Evolutionary conservation across 257 asterid genomes (phyloP).

Genomic region (Ilex aquifolium): DNA sequence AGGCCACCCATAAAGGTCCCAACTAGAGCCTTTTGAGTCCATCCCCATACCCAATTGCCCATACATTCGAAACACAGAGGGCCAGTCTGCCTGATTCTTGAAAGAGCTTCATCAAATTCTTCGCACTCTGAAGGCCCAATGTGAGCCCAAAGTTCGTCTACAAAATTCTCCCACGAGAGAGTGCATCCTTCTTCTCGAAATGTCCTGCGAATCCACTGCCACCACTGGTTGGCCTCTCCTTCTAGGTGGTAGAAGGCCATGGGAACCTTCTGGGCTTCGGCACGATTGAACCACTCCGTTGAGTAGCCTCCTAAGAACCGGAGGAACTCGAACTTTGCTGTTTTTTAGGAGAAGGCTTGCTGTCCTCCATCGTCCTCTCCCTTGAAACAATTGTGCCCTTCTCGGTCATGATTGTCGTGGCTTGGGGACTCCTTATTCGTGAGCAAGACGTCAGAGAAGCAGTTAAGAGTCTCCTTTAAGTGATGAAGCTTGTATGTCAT

Average conservation of each 20-base stretch:
- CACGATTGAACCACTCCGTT: not conserved
- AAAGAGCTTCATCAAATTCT: not conserved
- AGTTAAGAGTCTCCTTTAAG: too few relatives aligned
- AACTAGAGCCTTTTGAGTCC: not conserved
- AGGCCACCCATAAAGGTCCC: not conserved
- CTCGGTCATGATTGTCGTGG: too few relatives aligned
- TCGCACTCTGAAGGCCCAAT: not conserved
- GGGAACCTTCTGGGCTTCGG: not conserved
- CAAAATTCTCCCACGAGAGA: not conserved
- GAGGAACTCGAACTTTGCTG: not conserved
- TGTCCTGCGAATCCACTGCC: not conserved
- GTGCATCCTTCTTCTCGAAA: not conserved
- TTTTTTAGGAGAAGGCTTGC: too few relatives aligned
- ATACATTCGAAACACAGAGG: not conserved
- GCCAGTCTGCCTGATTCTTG: not conserved
- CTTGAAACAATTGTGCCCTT: too few relatives aligned
- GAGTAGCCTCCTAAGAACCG: not conserved
- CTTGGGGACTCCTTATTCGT: too few relatives aligned
- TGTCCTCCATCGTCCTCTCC: too few relatives aligned
- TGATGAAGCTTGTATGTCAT: too few relatives aligned
- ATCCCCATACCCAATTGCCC: not conserved
- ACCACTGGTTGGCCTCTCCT: not conserved
- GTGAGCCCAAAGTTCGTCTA: not conserved
- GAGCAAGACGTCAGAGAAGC: too few relatives aligned
- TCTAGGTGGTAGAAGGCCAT: not conserved